Evolutionary conservation across 768 basidiomycete species (phyloP), one percentile per base, ranked within the genome.

Genomic region (Lentinula sp.): DNA sequence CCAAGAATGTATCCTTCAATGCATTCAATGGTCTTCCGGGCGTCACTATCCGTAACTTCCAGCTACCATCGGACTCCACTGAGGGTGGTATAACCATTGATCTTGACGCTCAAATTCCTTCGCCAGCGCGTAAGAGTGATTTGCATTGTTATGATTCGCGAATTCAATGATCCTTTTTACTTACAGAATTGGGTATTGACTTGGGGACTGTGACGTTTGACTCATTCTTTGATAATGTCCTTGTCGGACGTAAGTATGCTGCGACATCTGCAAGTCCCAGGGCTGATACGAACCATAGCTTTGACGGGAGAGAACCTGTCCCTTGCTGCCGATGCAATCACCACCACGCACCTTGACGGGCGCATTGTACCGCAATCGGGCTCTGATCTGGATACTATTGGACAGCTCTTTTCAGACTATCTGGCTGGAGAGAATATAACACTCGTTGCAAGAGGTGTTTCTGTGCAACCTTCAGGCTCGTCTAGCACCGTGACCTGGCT

Each of bases 1-100:
- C 75, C 51, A 90, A 90, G 71, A 74, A 77, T 1, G 68, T 89
- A 42, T 71, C 82, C 4, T 80, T 89, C 74, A 85, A 83, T 66
- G 89, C 87, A 4, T 90, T 90, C 70, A 85, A 90, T 62, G 80
- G 80, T 34, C 74, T 91, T 6, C 85, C 86, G 7, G 87, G 87
- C 5, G 84, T 89, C 46, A 84, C 82, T 5, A 87, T 90, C 68
- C 82, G 78, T 63, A 85, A 88, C 72, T 89, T 89, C 75, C 74
- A 84, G 67, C 76, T 89, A 60, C 88, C 88, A 0, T 80, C 80
- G 3, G 86, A 89, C 64, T 83, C 86, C 65, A 78, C 84, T 46
- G 80, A 80, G 39, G 88, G 87, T 59, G 87, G 88, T 32, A 89
- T 89, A 61, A 81, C 81, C 56, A 84, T 89, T 55, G 85, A 85